phyloP scores from a whole-genome alignment of 1,284 basidiomycete species.

The Paramarasmius palmivorus region DNA sequence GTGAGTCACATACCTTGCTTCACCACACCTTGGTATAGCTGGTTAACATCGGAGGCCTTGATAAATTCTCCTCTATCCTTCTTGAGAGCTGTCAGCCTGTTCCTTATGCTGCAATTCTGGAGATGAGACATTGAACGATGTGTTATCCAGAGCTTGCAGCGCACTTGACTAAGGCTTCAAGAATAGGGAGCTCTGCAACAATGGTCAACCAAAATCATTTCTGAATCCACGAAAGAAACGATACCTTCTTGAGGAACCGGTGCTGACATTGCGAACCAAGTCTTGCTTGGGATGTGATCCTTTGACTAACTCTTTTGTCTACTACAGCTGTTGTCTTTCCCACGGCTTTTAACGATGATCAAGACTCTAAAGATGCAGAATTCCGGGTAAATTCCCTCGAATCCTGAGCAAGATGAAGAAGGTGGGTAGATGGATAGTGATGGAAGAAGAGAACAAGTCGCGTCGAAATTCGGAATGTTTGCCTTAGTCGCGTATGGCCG shows the following conservation, averaged over 20 bases:
- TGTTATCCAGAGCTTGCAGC: conserved; percentile 24
- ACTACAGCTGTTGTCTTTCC: too few relatives aligned
- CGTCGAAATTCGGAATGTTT: neutral
- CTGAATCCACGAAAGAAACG: too few relatives aligned
- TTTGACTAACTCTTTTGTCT: neutral
- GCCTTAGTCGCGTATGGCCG: neutral
- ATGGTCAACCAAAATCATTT: conserved; percentile 6
- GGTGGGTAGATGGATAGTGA: neutral
- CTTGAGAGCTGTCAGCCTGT: conserved; percentile 86
- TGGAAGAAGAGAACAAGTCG: neutral
- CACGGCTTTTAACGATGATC: too few relatives aligned
- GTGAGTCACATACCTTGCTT: conserved; percentile 74
- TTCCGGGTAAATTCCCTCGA: too few relatives aligned
- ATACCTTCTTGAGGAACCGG: conserved; percentile 76
- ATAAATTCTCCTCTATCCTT: conserved; percentile 88
- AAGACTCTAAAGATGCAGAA: too few relatives aligned
- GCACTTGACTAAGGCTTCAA: conserved; percentile 93
- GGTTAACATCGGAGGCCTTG: conserved; percentile 91
- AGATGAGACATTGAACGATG: conserved; percentile 14
- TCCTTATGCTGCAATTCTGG: conserved; percentile 74
- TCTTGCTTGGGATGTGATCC: neutral
- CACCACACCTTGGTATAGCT: conserved; percentile 91
- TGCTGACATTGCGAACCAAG: conserved; percentile 46
- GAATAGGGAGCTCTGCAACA: conserved; percentile 81
- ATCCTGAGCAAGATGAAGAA: too few relatives aligned